phyloP scores from a whole-genome alignment of 2,329 filamentous ascomycete genomes.

The Penicillium olsonii region DNA sequence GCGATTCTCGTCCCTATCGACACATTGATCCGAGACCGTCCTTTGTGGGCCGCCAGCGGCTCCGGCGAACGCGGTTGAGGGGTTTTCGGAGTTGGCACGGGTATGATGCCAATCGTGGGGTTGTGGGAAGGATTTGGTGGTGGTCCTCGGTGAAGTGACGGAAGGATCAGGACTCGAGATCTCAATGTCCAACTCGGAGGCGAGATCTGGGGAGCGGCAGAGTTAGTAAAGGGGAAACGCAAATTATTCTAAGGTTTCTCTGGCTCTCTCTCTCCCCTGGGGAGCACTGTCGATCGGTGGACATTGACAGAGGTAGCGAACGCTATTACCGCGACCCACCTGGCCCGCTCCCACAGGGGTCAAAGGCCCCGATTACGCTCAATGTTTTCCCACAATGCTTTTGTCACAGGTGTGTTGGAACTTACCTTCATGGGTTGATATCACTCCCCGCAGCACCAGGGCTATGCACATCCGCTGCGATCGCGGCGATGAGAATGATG shows the following conservation, averaged over 20 bases:
- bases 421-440: conserved; percentile 69
- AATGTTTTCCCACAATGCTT: conserved; percentile 3
- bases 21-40: conserved; percentile 35
- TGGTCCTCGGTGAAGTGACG: conserved; percentile 54
- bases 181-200: conserved; percentile 9
- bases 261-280: conserved; percentile 5
- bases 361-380: conserved; percentile 17
- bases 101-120: conserved; percentile 63
- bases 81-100: conserved; percentile 68
- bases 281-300: conserved; percentile 24
- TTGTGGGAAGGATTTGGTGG: conserved; percentile 61
- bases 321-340: conserved; percentile 31
- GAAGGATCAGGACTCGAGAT: conserved; percentile 11
- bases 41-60: conserved; percentile 42
- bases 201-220: conserved; percentile 15
- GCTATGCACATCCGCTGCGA: conserved; percentile 75
- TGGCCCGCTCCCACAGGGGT: conserved; percentile 22
- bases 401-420: background rate
- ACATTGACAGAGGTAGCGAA: conserved; percentile 29
- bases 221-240: conserved; percentile 16
- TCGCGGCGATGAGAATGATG: conserved; percentile 69
- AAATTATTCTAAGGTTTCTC: conserved; percentile 7
- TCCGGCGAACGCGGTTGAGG: conserved; percentile 57
- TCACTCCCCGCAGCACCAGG: conserved; percentile 70
- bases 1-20: conserved; percentile 38